Conservation (phyloP, 345 rosid species). For the Toxicodendron radicans region DNA sequence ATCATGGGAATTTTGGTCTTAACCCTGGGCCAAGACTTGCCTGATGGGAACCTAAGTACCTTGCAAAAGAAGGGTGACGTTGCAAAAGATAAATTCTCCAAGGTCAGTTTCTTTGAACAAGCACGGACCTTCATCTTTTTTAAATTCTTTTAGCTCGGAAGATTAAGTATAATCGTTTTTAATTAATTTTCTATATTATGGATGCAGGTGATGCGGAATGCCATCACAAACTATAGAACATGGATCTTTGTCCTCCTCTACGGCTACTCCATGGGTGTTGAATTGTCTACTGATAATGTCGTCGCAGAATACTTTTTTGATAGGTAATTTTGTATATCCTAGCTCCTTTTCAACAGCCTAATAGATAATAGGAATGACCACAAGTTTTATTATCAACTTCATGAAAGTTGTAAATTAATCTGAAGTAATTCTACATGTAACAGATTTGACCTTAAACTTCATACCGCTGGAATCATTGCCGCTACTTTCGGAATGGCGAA, state of each 20-base stretch:
- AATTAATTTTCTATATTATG: not conserved
- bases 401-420: not conserved
- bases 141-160: not conserved
- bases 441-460: slow-evolving; percentile 72
- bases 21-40: slow-evolving; percentile 88
- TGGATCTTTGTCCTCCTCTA: slow-evolving; percentile 87
- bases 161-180: not conserved
- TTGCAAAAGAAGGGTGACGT: slow-evolving; percentile 75
- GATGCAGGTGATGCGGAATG: slow-evolving; percentile 74
- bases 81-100: slow-evolving; percentile 73
- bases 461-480: slow-evolving; percentile 71
- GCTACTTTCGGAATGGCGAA: slow-evolving; percentile 90
- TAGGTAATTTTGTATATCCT: slow-evolving; percentile 30
- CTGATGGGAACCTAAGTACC: slow-evolving; percentile 74
- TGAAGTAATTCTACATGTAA: not conserved
- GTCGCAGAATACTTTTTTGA: slow-evolving; percentile 82
- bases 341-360: no score
- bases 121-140: no score
- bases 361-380: no score
- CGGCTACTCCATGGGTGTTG: slow-evolving; percentile 92
- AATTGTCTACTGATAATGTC: slow-evolving; percentile 75
- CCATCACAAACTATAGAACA: slow-evolving; percentile 81
- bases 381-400: not conserved
- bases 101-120: slow-evolving; percentile 38
- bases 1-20: slow-evolving; percentile 74